These are phyloP conservation scores for Cyclotella kingstonii DNA, from an alignment of 108 stramenopile genomes.

Conservation along the genomic window DNA sequence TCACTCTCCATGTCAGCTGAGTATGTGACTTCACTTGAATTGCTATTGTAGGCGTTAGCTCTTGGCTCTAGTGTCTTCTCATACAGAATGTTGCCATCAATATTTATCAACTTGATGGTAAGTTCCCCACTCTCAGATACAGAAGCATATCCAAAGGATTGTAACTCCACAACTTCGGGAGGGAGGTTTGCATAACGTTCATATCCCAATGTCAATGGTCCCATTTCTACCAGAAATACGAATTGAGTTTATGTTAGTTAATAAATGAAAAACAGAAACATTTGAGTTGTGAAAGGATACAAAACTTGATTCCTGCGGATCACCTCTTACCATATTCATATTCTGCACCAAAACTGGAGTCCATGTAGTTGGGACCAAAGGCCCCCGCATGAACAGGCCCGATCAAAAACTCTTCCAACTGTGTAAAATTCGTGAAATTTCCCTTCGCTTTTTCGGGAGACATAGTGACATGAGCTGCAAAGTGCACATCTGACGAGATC, in stretches of 20 bases:
- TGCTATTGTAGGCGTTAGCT: too few relatives aligned
- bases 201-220: conserved; percentile 33
- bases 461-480: conserved; percentile 41
- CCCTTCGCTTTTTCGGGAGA: conserved; percentile 30
- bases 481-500: conserved; percentile 47
- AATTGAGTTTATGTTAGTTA: neutral
- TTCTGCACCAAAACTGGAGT: conserved; percentile 36
- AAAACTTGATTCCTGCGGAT: neutral
- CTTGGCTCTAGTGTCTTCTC: conserved; percentile 20
- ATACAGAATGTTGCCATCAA: conserved; percentile 33
- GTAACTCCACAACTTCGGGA: conserved; percentile 24
- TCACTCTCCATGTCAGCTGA: too few relatives aligned
- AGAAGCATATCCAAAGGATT: conserved; percentile 48
- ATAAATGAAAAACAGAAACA: too few relatives aligned
- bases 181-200: conserved; percentile 41
- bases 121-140: conserved; percentile 34
- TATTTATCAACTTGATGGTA: conserved; percentile 39
- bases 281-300: neutral
- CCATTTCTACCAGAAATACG: conserved; percentile 4
- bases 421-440: conserved; percentile 31
- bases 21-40: too few relatives aligned
- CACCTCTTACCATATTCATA: conserved; percentile 32
- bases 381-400: conserved; percentile 43
- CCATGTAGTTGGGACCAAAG: conserved; percentile 45
- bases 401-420: conserved; percentile 45